phyloP scores from a whole-genome alignment of 202 grass and related monocot genomes.

The Carex arenaria region DNA sequence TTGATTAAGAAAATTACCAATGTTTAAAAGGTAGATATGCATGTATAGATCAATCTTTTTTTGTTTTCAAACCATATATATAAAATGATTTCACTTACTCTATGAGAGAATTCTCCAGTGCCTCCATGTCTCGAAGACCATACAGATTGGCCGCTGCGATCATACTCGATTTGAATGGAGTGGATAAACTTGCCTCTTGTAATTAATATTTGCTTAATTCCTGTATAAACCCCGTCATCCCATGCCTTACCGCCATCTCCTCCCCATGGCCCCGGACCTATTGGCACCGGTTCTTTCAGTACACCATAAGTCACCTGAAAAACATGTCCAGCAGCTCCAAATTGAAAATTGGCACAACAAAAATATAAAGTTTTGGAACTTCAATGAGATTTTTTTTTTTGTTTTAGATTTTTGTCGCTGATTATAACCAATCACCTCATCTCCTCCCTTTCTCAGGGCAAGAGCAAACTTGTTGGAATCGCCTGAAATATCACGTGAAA shows the following conservation, averaged over 20 bases:
- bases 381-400: not conserved
- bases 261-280: slow-evolving; percentile 86
- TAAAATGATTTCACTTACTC: slow-evolving; percentile 34
- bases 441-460: slow-evolving; percentile 37
- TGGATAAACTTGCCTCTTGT: slow-evolving; percentile 52
- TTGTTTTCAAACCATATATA: not conserved
- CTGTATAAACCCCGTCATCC: slow-evolving; percentile 74
- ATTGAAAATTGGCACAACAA: not conserved
- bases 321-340: not conserved
- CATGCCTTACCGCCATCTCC: slow-evolving; percentile 78
- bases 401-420: not conserved
- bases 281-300: slow-evolving; percentile 61
- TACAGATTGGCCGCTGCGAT: slow-evolving; percentile 70
- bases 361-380: not conserved
- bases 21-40: not conserved
- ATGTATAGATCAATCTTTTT: not conserved
- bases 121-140: slow-evolving; percentile 80
- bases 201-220: slow-evolving; percentile 75
- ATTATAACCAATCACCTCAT: slow-evolving; percentile 47
- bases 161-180: slow-evolving; percentile 88
- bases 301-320: slow-evolving; percentile 58
- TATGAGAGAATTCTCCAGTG: slow-evolving; percentile 54
- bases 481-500: slow-evolving; percentile 14
- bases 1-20: not conserved
- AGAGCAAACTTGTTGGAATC: slow-evolving; percentile 38